These are phyloP conservation scores for Phellopilus nigrolimitatus DNA, from an alignment of 1,284 basidiomycete species.

Conservation along the genomic window DNA sequence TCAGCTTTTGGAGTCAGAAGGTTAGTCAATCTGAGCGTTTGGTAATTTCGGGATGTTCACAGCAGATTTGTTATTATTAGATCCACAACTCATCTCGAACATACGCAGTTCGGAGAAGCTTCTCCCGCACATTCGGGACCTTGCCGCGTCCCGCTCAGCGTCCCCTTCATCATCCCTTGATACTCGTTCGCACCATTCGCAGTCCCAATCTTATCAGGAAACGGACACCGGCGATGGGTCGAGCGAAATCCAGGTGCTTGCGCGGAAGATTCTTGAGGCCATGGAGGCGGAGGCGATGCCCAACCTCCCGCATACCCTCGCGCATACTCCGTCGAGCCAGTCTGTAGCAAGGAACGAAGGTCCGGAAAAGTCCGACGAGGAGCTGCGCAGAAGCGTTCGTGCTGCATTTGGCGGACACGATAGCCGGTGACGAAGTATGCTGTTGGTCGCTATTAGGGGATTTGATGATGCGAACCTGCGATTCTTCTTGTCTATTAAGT, in stretches of 20 bases:
- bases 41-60: conserved; percentile 3
- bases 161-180: conserved; percentile 67
- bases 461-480: not conserved
- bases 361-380: conserved; percentile 59
- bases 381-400: conserved; percentile 71
- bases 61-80: conserved; percentile 33
- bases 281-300: conserved; percentile 65
- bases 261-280: conserved; percentile 80
- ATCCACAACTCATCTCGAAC: conserved; percentile 85
- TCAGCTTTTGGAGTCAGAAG: conserved; percentile 91
- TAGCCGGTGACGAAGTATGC: conserved; percentile 11
- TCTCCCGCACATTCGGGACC: conserved; percentile 78
- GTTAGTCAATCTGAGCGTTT: conserved; percentile 35
- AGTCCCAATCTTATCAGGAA: conserved; percentile 67
- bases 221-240: conserved; percentile 80
- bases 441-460: not conserved
- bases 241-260: conserved; percentile 83
- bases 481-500: conserved; percentile 2
- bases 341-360: conserved; percentile 49
- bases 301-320: conserved; percentile 24
- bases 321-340: conserved; percentile 47
- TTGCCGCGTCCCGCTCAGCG: conserved; percentile 70
- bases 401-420: conserved; percentile 53
- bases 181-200: conserved; percentile 67
- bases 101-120: conserved; percentile 81